Evolutionary conservation across 2,329 filamentous ascomycete species (phyloP).

Genomic region (Aureobasidium uvarum): DNA sequence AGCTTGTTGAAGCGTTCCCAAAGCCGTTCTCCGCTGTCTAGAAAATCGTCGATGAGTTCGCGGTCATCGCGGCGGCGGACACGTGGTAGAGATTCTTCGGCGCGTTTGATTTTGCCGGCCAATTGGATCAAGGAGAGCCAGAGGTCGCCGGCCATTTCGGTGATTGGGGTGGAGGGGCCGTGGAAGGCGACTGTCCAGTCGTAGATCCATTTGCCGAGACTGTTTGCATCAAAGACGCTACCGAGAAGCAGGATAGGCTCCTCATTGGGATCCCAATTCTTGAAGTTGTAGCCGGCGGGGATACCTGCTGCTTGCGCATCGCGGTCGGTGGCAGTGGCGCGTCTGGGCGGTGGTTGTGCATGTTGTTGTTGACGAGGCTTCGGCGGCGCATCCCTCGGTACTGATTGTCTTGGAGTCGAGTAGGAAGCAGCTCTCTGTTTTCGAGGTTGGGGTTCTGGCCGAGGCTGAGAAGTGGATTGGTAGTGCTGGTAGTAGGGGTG

Average conservation of each 20-base stretch:
- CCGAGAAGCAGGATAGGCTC: conserved; percentile 91
- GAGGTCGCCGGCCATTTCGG: conserved; percentile 88
- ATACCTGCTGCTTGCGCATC: conserved; percentile 66
- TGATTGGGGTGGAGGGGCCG: conserved; percentile 75
- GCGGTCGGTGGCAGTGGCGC: conserved; percentile 59
- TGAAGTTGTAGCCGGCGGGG: conserved; percentile 85
- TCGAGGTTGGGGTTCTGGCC: conserved; percentile 42
- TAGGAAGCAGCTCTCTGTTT: conserved; percentile 32
- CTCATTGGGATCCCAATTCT: conserved; percentile 97
- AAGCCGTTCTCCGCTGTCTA: conserved; percentile 81
- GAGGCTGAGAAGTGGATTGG: conserved; percentile 44
- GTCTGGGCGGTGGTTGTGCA: conserved; percentile 41
- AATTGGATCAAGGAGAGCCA: conserved; percentile 95
- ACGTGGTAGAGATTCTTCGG: conserved; percentile 71
- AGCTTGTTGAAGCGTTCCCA: conserved; percentile 81
- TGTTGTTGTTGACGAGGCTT: conserved; percentile 46
- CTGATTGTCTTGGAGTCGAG: conserved; percentile 48
- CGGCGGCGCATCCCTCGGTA: conserved; percentile 55
- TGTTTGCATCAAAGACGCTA: conserved; percentile 96
- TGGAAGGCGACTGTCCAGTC: conserved; percentile 97
- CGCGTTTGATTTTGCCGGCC: conserved; percentile 88
- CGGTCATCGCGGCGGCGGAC: conserved; percentile 71
- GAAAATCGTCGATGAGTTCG: conserved; percentile 85
- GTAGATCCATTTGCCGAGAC: conserved; percentile 98
- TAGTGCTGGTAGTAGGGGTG: conserved; percentile 50